Evolutionary conservation across 371 early-diverging fungal species (phyloP).

Genomic region (Pancytospora philotis): DNA sequence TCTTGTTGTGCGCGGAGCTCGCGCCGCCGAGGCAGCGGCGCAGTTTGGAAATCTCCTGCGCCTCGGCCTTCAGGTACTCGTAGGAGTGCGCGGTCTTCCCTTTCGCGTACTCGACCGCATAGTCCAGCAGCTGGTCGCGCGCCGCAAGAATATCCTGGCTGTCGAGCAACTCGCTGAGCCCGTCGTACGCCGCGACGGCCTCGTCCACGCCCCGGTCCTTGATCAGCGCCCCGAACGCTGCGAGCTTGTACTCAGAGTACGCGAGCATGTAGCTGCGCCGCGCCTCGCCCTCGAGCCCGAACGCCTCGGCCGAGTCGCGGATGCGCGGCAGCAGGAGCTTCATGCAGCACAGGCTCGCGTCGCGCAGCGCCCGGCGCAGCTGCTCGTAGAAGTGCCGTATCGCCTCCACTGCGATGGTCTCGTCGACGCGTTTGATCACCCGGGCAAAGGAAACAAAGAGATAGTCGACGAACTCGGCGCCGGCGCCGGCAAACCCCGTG

Average conservation of each 20-base stretch:
- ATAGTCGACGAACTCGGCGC: constrained; percentile 1
- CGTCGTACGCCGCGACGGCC: neutral
- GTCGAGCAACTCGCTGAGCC: neutral
- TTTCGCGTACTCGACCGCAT: constrained; percentile 3
- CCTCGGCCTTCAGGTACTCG: constrained; percentile 8
- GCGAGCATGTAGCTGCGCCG: neutral
- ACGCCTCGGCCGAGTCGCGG: neutral
- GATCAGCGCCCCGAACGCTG: neutral
- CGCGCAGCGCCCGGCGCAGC: neutral
- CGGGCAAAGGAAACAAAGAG: neutral
- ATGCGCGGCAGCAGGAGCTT: neutral
- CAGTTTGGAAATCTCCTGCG: neutral
- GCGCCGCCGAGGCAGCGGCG: constrained; percentile 7
- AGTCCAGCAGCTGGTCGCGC: constrained; percentile 12
- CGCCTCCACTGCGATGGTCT: constrained; percentile 7
- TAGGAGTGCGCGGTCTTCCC: neutral
- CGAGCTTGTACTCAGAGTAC: neutral
- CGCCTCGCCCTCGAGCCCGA: neutral
- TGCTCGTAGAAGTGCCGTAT: neutral
- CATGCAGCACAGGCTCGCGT: neutral
- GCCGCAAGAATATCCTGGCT: neutral
- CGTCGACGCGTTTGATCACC: neutral
- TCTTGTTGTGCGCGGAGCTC: constrained; percentile 10
- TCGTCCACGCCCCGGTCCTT: neutral
- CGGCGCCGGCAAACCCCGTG: neutral